Evolutionary conservation across 2,329 filamentous ascomycete genomes (phyloP), one percentile per base, ranked within the genome.

Genomic region (Fusarium sp.): DNA sequence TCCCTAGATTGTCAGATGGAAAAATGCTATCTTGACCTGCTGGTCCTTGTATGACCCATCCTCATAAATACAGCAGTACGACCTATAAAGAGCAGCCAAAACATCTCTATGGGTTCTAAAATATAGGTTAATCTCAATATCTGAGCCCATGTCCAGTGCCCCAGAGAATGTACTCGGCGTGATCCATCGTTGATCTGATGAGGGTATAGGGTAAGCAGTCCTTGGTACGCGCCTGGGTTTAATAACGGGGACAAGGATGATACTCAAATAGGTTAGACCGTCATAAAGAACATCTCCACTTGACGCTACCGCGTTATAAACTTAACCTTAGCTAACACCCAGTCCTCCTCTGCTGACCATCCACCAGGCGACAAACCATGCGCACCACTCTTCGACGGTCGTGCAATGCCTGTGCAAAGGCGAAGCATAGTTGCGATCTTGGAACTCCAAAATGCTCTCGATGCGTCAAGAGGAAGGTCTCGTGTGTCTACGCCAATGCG

Each of bases 341-440:
- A 52, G 52, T 54, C 51, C 26, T 22, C 59, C 53, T 65, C 13
- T 22, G 8, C 10, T 24, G 14, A 42, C 40, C 40, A 10, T 42
- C 40, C 22, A 31, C 26, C 26, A 28, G 26, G 19, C 24, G 60
- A 44, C 17, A 33, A 52, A 50, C 40, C 60, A 88, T 88, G 86
- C 84, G 83, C 73, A 79, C 78, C 67, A 87, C 85, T n/a, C 85
- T 89, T 57, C 85, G 87, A 43, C 78, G 87, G 67, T 88, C 87
- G 10, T 89, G 87, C 77, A 79, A 80, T 67, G 82, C 85, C 17
- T 89, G 87, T 71, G 86, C 85, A 42, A 87, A 81, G 70, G 80
- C 84, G 6, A 89, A 89, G 70, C 81, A 85, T 65, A 82, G 84
- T 61, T 89, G 87, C 74, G 85, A 88, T 70, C 82, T 88, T 19